Conservation (phyloP, 176 grass and related monocot species). For the Oryza meyeriana region DNA sequence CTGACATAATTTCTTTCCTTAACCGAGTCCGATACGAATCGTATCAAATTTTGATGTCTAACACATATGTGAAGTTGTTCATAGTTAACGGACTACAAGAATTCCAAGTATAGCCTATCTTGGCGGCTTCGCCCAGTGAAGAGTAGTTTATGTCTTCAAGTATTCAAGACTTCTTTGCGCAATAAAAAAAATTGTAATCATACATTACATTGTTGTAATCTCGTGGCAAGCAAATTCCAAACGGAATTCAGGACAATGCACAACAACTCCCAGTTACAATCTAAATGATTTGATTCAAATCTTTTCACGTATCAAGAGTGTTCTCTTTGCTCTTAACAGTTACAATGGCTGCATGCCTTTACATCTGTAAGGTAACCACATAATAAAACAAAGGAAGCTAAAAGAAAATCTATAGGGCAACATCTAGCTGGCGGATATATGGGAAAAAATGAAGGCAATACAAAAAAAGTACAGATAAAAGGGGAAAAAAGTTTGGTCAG, state of each 20-base stretch:
- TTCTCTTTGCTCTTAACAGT: slow-evolving; percentile 33
- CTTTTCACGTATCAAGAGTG: slow-evolving; percentile 32
- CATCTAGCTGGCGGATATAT: slow-evolving; percentile 33
- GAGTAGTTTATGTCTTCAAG: not conserved
- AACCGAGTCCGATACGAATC: too few relatives aligned
- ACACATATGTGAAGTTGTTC: not conserved
- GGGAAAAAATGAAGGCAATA: slow-evolving; percentile 22
- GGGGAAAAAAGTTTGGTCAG: not conserved
- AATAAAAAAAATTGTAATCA: not conserved
- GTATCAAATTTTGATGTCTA: too few relatives aligned
- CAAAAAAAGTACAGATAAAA: slow-evolving; percentile 19
- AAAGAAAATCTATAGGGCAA: slow-evolving; percentile 13
- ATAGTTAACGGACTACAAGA: not conserved
- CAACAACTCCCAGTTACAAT: not conserved
- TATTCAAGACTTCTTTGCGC: not conserved
- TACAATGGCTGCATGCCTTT: slow-evolving; percentile 24
- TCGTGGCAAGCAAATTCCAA: not conserved
- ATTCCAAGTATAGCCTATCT: not conserved
- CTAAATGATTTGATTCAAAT: slow-evolving; percentile 4
- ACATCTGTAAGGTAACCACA: slow-evolving; percentile 47
- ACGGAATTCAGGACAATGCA: not conserved
- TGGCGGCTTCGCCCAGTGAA: not conserved
- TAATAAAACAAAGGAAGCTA: slow-evolving; percentile 29
- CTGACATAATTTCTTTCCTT: too few relatives aligned
- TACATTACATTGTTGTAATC: not conserved